Evolutionary conservation across 1,284 basidiomycete species (phyloP), one percentile per base, ranked within the genome.

Genomic region (Pseudozyma thailandica): DNA sequence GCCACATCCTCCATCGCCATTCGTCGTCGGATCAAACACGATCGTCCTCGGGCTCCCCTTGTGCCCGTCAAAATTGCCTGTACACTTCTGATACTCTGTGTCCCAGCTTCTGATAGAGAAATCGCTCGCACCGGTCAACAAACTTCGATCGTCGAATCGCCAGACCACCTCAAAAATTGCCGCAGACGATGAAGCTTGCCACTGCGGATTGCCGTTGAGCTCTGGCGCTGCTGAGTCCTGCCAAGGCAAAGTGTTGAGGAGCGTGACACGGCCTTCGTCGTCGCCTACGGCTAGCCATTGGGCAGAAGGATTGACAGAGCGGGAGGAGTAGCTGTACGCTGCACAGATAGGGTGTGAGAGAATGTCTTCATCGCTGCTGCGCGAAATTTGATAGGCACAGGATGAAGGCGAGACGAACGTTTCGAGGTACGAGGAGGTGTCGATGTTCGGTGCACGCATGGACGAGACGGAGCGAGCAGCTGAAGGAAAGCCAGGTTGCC

Each of bases 271-370:
- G 6, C 81, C 80, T 42, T 80, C 77, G 58, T 81, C 79, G 52
- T 78, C 76, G 27, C 81, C 81, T 0, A 79, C 75, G 1, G 81
- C 81, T 2, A 82, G 74, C 68, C 77, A 80, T 50, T 77, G 78
- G 16, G 77, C 60, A 2, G 60, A 50, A 2, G 64, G 72, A 41
- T 63, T 53, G 50, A 64, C 65, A 8, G 69, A 53, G 42, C 68
- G 54, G 21, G 72, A 65, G 5, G 59, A 72, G 27, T 80, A 74
- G 47, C 68, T 70, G 58, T 79, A 79, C 2, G 74, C 58, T 9
- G 72, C 72, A 30, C 66, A 68, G 25, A 81, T 64, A 6, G 77
- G 77, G 37, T 77, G 75, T 1, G 75, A 59, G 15, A 60, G 33
- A 7, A 46, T 28, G 1, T 57, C 65, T 18, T 63, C 54, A 26